phyloP scores from a whole-genome alignment of 2,329 filamentous ascomycete genomes.

The Aspergillus sp. region DNA sequence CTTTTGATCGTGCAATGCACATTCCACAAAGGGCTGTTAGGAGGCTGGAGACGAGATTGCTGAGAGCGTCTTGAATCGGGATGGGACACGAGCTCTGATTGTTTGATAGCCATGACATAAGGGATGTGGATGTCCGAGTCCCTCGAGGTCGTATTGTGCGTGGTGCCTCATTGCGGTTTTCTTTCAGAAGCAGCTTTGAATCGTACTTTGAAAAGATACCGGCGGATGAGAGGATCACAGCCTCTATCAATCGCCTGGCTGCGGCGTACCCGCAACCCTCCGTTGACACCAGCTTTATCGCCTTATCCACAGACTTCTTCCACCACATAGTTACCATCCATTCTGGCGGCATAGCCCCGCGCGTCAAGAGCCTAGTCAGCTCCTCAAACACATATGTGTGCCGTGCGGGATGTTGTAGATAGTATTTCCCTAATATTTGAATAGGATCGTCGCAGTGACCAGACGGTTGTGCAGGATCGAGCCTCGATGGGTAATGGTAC shows the following conservation, averaged over 20 bases:
- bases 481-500: constrained; percentile 29
- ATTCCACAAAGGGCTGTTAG: constrained; percentile 38
- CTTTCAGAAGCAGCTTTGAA: not conserved
- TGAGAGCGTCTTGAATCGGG: constrained; percentile 36
- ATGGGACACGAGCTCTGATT: constrained; percentile 27
- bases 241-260: constrained; percentile 32
- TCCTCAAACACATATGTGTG: constrained; percentile 35
- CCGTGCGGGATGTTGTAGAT: constrained; percentile 15
- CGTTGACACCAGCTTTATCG: constrained; percentile 38
- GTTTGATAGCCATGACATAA: constrained; percentile 1
- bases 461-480: constrained; percentile 22
- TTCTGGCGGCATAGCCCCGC: constrained; percentile 34
- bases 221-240: constrained; percentile 32
- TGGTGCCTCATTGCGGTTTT: not conserved
- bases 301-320: constrained; percentile 36
- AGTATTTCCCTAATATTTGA: constrained; percentile 32
- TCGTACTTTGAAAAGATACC: constrained; percentile 11
- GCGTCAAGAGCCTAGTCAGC: constrained; percentile 34
- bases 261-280: constrained; percentile 33
- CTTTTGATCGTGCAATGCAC: constrained; percentile 34
- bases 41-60: constrained; percentile 37
- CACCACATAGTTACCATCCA: constrained; percentile 43
- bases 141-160: constrained; percentile 6
- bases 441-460: constrained; percentile 28
- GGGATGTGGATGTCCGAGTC: constrained; percentile 21